Evolutionary conservation across 1,139 yeast genomes (phyloP), one percentile per base, ranked within the genome.

Genomic region (Pichia sp.): DNA sequence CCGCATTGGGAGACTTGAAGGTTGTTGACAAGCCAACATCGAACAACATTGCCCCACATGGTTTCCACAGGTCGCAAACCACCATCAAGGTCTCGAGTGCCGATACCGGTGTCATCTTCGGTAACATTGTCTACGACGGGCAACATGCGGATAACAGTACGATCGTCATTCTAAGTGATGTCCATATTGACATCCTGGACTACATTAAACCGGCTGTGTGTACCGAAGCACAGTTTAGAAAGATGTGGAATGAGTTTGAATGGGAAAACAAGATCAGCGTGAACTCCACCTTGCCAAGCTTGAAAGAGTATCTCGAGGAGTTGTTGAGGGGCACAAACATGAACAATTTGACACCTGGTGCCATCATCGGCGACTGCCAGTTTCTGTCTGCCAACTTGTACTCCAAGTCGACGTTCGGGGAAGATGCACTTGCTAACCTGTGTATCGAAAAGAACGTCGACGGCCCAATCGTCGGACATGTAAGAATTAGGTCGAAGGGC

Each of bases 171-270:
- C 79, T 95, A 68, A 91, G 90, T 69, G 99, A 93, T 69, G 91
- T 95, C 55, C 97, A 93, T 68, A 92, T 93, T 59, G 97, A 93
- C 70, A 90, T 93, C 57, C 89, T 93, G 93, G 98, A 93, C 72
- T 95, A 95, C 75, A 92, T 95, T 71, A 90, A 89, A 70, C 98
- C 99, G 27, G 96, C 96, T 14, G 79, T 82, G 31, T 90, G 97
- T 71, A 76, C 91, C 17, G 99, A 93, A 72, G 83, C 85, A 52
- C 87, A 83, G 63, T 95, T 95, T 88, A 88, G 99, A 67, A 83
- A 85, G 65, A 92, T 92, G 98, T 95, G 99, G 99, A 89, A 91
- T 70, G 98, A 92, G 71, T 95, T 95, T 70, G 99, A 95, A 74
- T 95, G 99, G 99, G 99, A 95, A 73, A 95, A 95, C 75, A 95